Evolutionary conservation across 2,329 filamentous ascomycete species (phyloP).

Genomic region (Cephalotrichum gorgonifer): DNA sequence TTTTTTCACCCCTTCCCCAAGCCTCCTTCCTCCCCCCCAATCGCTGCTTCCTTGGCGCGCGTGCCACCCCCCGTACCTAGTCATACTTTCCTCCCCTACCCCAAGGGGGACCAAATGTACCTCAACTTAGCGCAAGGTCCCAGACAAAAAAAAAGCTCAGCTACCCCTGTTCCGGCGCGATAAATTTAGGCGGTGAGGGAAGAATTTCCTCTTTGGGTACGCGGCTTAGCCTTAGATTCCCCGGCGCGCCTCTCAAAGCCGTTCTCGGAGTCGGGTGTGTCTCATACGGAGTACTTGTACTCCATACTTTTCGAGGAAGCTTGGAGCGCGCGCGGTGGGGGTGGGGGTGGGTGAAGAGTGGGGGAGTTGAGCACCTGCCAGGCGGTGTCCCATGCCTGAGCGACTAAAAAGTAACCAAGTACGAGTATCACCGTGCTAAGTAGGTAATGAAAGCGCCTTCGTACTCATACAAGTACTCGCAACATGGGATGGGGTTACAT

Average conservation of each 20-base stretch:
- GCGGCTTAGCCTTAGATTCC: slow-evolving; percentile 5
- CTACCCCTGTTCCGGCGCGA: slow-evolving; percentile 1
- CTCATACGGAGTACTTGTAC: too few relatives aligned
- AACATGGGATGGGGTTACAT: background rate
- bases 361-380: too few relatives aligned
- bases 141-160: slow-evolving; percentile 5
- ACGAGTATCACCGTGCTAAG: too few relatives aligned
- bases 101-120: background rate
- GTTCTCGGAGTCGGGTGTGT: slow-evolving; percentile 5
- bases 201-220: background rate
- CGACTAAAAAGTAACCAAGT: too few relatives aligned
- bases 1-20: too few relatives aligned
- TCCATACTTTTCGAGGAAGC: background rate
- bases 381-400: too few relatives aligned
- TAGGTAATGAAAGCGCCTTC: too few relatives aligned
- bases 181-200: slow-evolving; percentile 5
- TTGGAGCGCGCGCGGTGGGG: too few relatives aligned
- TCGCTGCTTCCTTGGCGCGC: background rate
- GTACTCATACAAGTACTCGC: background rate
- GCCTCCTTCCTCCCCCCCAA: background rate
- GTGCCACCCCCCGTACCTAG: too few relatives aligned
- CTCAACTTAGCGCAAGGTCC: background rate
- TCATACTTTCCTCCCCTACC: background rate
- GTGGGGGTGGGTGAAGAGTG: too few relatives aligned
- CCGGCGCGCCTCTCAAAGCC: background rate